Evolutionary conservation across 2,329 filamentous ascomycete genomes (phyloP).

Genomic region (Arthrobotrys entomopaga): DNA sequence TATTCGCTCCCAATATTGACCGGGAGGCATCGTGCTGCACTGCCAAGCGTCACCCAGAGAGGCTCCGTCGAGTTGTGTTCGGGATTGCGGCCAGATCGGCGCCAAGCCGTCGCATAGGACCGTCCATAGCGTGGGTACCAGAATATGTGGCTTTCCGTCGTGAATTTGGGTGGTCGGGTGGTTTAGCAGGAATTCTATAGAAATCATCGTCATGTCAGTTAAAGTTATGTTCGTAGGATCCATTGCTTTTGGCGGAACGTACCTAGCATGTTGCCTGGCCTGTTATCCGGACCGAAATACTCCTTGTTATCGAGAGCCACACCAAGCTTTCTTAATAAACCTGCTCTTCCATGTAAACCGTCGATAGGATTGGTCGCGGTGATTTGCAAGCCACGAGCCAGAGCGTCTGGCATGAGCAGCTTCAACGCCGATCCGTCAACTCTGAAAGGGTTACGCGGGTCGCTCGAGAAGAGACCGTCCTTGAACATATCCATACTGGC

Average conservation of each 20-base stretch:
- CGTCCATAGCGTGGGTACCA: constrained; percentile 87
- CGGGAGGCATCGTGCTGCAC: constrained; percentile 80
- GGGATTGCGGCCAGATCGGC: constrained; percentile 86
- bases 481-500: constrained; percentile 67
- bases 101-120: constrained; percentile 87
- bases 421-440: constrained; percentile 86
- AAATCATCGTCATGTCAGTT: constrained; percentile 34
- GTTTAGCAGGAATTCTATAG: constrained; percentile 84
- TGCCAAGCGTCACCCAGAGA: constrained; percentile 95
- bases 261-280: constrained; percentile 96
- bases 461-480: constrained; percentile 84
- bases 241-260: constrained; percentile 55
- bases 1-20: constrained; percentile 79
- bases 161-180: constrained; percentile 85
- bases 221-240: background rate
- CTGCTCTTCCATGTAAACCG: constrained; percentile 84
- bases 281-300: constrained; percentile 82
- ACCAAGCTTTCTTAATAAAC: constrained; percentile 78
- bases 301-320: constrained; percentile 80
- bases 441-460: constrained; percentile 81
- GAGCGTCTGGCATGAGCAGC: constrained; percentile 75
- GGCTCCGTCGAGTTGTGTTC: constrained; percentile 85
- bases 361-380: constrained; percentile 81
- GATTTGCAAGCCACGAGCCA: constrained; percentile 87
- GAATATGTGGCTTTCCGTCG: constrained; percentile 85